These are phyloP conservation scores for Dipteronia sinensis DNA, from an alignment of 345 rosid species.

Conservation along the genomic window DNA sequence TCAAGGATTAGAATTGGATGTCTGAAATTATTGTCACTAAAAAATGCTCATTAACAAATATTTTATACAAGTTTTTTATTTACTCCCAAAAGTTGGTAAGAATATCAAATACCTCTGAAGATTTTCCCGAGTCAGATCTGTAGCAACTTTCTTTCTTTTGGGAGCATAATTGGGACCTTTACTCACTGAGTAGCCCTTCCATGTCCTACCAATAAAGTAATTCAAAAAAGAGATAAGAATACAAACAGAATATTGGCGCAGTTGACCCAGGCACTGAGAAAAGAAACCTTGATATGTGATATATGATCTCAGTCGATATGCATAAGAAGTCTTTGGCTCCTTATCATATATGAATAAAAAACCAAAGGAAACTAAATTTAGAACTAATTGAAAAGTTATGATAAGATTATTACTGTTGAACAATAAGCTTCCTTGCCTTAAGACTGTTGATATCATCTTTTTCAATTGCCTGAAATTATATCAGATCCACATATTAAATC, in stretches of 20 bases:
- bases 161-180: conserved; percentile 90
- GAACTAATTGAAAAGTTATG: conserved; percentile 8
- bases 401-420: conserved; percentile 49
- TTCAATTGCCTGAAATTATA: conserved; percentile 55
- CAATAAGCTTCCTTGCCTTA: conserved; percentile 81
- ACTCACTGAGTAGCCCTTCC: conserved; percentile 81
- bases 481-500: background rate
- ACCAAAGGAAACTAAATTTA: conserved; percentile 4
- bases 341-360: background rate
- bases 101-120: conserved; percentile 57
- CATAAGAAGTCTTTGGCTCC: background rate
- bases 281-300: background rate
- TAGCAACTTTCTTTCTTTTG: conserved; percentile 65
- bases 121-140: conserved; percentile 93
- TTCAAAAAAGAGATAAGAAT: conserved; percentile 1
- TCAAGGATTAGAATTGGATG: background rate
- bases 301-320: background rate
- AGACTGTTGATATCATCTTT: conserved; percentile 60
- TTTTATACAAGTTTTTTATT: background rate
- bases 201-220: conserved; percentile 44
- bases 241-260: background rate
- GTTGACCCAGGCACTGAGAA: background rate
- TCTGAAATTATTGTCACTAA: conserved; percentile 1
- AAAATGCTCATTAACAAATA: background rate
- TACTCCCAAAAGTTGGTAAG: background rate